Percentiles rank a stretch among this genome's conserved stretches.
Conservation (phyloP, 1,284 basidiomycete species). For the Pulveroboletus sp. region DNA sequence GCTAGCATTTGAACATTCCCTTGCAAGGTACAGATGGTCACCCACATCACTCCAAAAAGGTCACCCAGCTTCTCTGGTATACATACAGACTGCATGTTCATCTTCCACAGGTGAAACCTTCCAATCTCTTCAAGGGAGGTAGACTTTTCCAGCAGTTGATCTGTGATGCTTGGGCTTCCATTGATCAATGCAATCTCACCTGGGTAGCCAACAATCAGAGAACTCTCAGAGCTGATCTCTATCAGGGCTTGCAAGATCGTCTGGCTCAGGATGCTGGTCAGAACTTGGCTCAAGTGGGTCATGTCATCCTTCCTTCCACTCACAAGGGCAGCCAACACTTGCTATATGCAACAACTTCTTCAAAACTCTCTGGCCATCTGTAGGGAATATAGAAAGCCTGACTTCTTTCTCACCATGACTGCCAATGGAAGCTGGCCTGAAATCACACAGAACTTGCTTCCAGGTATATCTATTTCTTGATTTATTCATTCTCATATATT, state of each 20-base stretch:
- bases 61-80: too few species aligned
- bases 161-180: constrained; percentile 35
- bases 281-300: neutral
- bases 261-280: constrained; percentile 1
- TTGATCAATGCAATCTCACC: constrained; percentile 32
- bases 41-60: too few species aligned
- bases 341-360: too few species aligned
- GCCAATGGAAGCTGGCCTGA: neutral
- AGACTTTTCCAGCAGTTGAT: constrained; percentile 40
- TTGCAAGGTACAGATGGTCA: too few species aligned
- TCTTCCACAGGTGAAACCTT: neutral
- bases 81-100: neutral
- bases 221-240: constrained; percentile 32
- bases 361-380: neutral
- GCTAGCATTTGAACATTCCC: too few species aligned
- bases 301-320: too few species aligned
- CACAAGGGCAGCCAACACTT: too few species aligned
- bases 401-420: constrained; percentile 3
- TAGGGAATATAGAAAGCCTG: neutral
- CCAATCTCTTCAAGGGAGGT: constrained; percentile 35
- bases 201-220: constrained; percentile 35
- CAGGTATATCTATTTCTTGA: neutral
- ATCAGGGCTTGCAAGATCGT: constrained; percentile 7
- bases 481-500: too few species aligned
- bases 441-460: neutral